Percentiles rank a stretch among this genome's conserved stretches.
Evolutionary conservation across 495 filamentous ascomycete genomes (phyloP).

Genomic region (Margaritispora aquatica): DNA sequence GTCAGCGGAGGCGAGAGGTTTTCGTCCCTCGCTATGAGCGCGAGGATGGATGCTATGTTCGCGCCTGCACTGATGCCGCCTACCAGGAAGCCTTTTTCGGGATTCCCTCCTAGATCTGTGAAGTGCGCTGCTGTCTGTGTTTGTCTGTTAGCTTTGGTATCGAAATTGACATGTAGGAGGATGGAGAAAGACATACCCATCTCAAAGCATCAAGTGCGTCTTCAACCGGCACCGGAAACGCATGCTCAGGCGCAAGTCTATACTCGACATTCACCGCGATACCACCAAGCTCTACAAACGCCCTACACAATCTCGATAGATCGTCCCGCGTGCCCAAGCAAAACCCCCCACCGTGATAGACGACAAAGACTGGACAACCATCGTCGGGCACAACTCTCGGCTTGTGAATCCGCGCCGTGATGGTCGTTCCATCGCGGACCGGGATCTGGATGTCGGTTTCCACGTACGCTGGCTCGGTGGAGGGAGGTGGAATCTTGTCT

Average conservation of each 20-base stretch:
- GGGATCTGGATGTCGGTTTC: conserved; percentile 31
- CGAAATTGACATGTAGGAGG: too few relatives aligned
- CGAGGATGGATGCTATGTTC: conserved; percentile 36
- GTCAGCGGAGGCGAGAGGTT: conserved; percentile 38
- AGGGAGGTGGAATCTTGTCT: background rate
- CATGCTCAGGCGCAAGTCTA: conserved; percentile 39
- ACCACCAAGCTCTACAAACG: conserved; percentile 28
- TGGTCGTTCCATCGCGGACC: conserved; percentile 34
- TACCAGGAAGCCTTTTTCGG: conserved; percentile 40
- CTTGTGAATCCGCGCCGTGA: conserved; percentile 31
- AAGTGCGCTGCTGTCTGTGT: conserved; percentile 30
- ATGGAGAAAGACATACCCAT: conserved; percentile 41
- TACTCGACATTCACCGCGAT: conserved; percentile 40
- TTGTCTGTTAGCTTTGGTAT: background rate
- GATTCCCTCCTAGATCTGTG: conserved; percentile 30
- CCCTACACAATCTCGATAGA: conserved; percentile 28
- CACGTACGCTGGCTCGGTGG: background rate
- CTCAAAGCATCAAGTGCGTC: conserved; percentile 45
- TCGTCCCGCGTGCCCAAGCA: conserved; percentile 32
- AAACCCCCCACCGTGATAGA: conserved; percentile 40
- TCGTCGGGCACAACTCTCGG: conserved; percentile 23
- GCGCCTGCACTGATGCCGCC: conserved; percentile 45
- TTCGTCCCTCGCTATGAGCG: conserved; percentile 33
- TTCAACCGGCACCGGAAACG: conserved; percentile 39
- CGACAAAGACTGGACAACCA: conserved; percentile 35